phyloP scores from a whole-genome alignment of 2,329 filamentous ascomycete species.

The Elsinoe fawcettii region DNA sequence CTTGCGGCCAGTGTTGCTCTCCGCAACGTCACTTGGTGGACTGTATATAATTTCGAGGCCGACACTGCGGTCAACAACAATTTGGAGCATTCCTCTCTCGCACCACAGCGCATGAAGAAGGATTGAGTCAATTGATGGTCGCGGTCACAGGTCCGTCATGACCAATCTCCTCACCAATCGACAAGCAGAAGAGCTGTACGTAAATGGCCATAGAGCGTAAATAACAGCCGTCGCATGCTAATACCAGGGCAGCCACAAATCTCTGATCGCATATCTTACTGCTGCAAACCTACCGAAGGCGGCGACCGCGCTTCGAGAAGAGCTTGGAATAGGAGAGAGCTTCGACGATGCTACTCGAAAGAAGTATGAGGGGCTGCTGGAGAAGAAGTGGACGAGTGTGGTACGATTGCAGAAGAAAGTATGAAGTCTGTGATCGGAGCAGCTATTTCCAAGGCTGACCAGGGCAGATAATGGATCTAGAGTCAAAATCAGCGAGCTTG shows the following conservation, averaged over 20 bases:
- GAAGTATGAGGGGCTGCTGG: conserved; percentile 87
- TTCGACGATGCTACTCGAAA: conserved; percentile 78
- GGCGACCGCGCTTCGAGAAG: conserved; percentile 65
- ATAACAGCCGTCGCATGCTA: conserved; percentile 22
- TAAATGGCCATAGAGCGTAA: conserved; percentile 24
- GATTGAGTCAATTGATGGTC: conserved; percentile 1
- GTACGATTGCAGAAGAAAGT: conserved; percentile 94
- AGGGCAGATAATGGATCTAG: conserved; percentile 80
- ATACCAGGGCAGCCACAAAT: conserved; percentile 64
- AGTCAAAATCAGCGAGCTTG: conserved; percentile 62
- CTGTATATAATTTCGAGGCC: neutral
- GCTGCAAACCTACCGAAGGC: conserved; percentile 63
- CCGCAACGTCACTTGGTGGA: conserved; percentile 7
- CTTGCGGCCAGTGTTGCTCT: conserved; percentile 8
- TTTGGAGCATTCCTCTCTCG: neutral
- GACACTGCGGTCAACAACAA: neutral
- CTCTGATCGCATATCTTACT: conserved; percentile 80
- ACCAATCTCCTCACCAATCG: conserved; percentile 66
- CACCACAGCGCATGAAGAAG: neutral
- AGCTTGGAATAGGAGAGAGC: conserved; percentile 60
- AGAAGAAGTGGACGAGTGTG: conserved; percentile 98
- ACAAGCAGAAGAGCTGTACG: conserved; percentile 84
- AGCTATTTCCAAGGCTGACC: neutral
- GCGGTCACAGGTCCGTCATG: conserved; percentile 42
- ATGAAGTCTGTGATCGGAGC: conserved; percentile 19